Conservation (phyloP, 1,284 basidiomycete genomes). For the Ceratobasidium sp. region DNA sequence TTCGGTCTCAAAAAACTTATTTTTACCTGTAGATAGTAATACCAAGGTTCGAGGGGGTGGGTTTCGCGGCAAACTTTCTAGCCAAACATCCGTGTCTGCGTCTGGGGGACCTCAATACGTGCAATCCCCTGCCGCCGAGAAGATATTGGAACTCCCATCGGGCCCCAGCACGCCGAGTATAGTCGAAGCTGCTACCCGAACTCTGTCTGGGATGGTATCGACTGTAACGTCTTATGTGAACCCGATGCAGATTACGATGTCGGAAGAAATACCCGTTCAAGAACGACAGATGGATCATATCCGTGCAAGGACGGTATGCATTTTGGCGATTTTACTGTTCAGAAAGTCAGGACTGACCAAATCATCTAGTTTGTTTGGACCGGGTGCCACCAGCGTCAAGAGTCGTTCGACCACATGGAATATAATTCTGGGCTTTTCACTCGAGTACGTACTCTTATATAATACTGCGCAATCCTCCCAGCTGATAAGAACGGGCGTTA, state of each 20-base stretch:
- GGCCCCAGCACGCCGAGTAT: not conserved
- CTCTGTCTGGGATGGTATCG: not conserved
- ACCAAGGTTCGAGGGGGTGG: not conserved
- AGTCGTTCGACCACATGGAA: not conserved
- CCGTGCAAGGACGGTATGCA: not conserved
- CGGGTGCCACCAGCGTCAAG: slow-evolving; percentile 20
- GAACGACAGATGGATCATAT: slow-evolving; percentile 6
- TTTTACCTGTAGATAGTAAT: not conserved
- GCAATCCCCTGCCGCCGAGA: too few species aligned
- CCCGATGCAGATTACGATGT: not conserved
- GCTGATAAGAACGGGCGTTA: too few species aligned
- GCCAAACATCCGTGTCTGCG: not conserved
- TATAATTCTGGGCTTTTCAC: too few species aligned
- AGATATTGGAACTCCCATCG: too few species aligned
- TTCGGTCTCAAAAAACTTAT: not conserved
- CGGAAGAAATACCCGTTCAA: not conserved
- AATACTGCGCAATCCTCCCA: too few species aligned
- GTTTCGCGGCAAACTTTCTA: not conserved
- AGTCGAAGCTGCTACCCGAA: not conserved
- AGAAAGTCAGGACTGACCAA: not conserved
- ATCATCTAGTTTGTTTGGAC: slow-evolving; percentile 9
- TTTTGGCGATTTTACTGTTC: not conserved
- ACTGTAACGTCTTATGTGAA: not conserved
- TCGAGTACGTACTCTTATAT: too few species aligned
- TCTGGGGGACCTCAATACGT: not conserved